Conservation (phyloP, 805 yeast species). For the Yamadazyma phyllophila region DNA sequence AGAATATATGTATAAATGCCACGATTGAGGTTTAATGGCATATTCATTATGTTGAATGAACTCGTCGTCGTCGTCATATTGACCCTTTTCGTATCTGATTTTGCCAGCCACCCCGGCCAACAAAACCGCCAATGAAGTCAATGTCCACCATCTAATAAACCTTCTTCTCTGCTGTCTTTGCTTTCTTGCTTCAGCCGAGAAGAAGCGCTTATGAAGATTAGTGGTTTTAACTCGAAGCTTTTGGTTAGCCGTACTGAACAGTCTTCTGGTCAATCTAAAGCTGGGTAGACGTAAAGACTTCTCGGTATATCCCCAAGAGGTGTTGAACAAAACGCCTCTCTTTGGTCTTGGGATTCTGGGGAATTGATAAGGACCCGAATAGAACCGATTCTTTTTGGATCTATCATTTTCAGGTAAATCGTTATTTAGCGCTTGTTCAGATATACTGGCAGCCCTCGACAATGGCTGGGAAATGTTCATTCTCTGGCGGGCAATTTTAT, state of each 20-base stretch:
- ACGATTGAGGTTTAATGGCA: constrained; percentile 65
- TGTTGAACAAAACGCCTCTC: constrained; percentile 51
- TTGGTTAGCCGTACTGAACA: constrained; percentile 35
- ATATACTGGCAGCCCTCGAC: constrained; percentile 38
- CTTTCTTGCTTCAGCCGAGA: constrained; percentile 42
- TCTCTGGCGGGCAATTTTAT: constrained; percentile 31
- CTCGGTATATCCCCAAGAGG: constrained; percentile 31
- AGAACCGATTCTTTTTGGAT: constrained; percentile 8
- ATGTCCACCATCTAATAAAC: constrained; percentile 52
- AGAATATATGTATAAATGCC: constrained; percentile 87
- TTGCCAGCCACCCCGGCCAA: constrained; percentile 54
- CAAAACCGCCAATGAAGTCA: constrained; percentile 51
- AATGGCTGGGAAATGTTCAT: constrained; percentile 43
- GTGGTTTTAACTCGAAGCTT: constrained; percentile 35
- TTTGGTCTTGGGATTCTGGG: constrained; percentile 59
- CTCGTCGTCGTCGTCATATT: constrained; percentile 24
- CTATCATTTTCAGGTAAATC: constrained; percentile 14
- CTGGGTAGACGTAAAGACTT: constrained; percentile 13
- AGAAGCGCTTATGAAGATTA: constrained; percentile 37
- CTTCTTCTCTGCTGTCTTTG: constrained; percentile 38
- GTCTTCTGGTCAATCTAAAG: constrained; percentile 28
- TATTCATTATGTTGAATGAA: constrained; percentile 30
- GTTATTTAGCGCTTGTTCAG: constrained; percentile 29
- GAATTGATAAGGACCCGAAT: constrained; percentile 37
- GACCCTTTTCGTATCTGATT: constrained; percentile 34